Percentiles rank a stretch among this genome's conserved stretches.
phyloP scores from a whole-genome alignment of 2,329 filamentous ascomycete species.

The Botrytis porri region DNA sequence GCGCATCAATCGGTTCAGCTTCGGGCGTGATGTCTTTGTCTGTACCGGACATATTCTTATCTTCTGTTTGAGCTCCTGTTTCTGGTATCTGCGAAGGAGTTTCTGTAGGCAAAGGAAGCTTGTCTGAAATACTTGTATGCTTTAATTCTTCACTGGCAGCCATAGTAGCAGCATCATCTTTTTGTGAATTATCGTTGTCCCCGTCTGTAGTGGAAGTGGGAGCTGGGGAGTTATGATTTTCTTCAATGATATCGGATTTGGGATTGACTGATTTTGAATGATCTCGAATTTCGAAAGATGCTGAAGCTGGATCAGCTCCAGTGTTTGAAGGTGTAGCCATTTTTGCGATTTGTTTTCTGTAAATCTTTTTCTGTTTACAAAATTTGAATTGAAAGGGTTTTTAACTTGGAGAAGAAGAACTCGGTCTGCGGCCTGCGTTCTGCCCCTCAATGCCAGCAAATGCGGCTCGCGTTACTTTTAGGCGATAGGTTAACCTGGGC shows the following conservation, averaged over 20 bases:
- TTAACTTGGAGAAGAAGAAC: slow-evolving; percentile 3
- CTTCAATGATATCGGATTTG: slow-evolving; percentile 28
- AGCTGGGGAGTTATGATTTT: slow-evolving; percentile 34
- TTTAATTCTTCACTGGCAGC: slow-evolving; percentile 62
- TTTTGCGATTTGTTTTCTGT: not conserved
- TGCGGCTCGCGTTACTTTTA: slow-evolving; percentile 7
- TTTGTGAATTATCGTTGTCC: slow-evolving; percentile 25
- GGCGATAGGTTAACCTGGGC: not conserved
- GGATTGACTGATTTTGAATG: slow-evolving; percentile 21
- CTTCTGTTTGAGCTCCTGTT: slow-evolving; percentile 36
- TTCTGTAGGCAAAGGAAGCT: slow-evolving; percentile 46
- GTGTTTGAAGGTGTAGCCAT: slow-evolving; percentile 30
- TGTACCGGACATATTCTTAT: slow-evolving; percentile 33
- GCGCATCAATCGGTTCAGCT: slow-evolving; percentile 40
- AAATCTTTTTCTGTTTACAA: slow-evolving; percentile 1
- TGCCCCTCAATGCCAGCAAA: slow-evolving; percentile 19
- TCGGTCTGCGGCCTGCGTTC: slow-evolving; percentile 14
- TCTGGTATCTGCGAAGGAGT: slow-evolving; percentile 45
- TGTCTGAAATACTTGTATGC: slow-evolving; percentile 61
- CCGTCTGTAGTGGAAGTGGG: slow-evolving; percentile 25
- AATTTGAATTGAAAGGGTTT: slow-evolving; percentile 4
- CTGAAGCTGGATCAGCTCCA: slow-evolving; percentile 23
- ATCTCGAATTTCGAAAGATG: slow-evolving; percentile 21
- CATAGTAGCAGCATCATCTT: slow-evolving; percentile 61
- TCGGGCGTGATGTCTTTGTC: slow-evolving; percentile 34